Base-by-base conservation (phyloP, 169 alveolate genomes). In the Plasmodium vivax region DNA sequence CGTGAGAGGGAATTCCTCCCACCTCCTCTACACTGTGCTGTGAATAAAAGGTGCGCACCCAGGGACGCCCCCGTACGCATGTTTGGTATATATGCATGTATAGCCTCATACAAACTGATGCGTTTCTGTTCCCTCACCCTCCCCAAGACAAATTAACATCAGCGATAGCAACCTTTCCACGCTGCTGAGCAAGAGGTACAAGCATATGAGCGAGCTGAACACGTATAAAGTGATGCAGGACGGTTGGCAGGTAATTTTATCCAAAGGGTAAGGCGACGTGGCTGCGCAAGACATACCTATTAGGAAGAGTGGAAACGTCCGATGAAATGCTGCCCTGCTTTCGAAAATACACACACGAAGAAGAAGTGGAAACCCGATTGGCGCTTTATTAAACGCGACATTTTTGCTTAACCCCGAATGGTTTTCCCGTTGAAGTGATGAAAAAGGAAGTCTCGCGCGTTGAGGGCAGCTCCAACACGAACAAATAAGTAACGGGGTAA, bases 161-260 rank as follows among this genome's bases (percentile, higher is more conserved):
- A 88, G 83, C 38, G 56, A 88, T n/a, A 88, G 91, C 38, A 88
- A 88, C 84, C 38, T 88, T 68, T 56, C 90, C 12, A 6, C 72
- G 16, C 47, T 88, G 51, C 75, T 88, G 83, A 88, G 80, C 54
- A 77, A 80, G 32, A 88, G 82, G 32, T 88, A 88, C 84, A 88
- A 80, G 54, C 23, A 79, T n/a, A 79, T 38, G 72, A 77, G 51
- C n/a, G 74, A 41, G 54, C 5, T 88, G 41, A 88, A 81, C 83
- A 88, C 34, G 36, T 68, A 41, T 79, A 68, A 88, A 9, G 83
- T 88, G 68, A 23, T 81, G 27, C 30, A 79, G 27, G 19, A 14
- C 51, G 14, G 47, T 16, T 36, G 2, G 2, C 43, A 34, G 14
- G 83, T 88, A 23, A 47, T 80, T 38, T 88, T 88, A 80, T 77